phyloP scores from a whole-genome alignment of 2,329 filamentous ascomycete species.

The Claviceps africana region DNA sequence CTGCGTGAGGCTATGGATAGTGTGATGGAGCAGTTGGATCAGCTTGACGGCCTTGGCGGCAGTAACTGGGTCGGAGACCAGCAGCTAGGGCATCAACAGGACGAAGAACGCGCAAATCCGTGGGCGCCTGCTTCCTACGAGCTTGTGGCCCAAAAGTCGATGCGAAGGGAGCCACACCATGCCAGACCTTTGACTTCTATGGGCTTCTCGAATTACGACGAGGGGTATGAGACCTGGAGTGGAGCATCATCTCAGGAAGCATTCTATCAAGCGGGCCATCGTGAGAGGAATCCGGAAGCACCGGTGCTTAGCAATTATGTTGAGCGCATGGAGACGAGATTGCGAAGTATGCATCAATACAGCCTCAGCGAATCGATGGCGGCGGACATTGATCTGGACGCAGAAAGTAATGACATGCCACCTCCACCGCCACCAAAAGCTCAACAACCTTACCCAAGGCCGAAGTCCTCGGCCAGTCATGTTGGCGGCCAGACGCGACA shows the following conservation, averaged over 20 bases:
- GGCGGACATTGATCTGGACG: constrained; percentile 6
- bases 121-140: constrained; percentile 89
- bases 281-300: constrained; percentile 38
- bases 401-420: constrained; percentile 34
- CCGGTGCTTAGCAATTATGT: constrained; percentile 77
- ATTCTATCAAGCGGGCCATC: constrained; percentile 25
- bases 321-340: constrained; percentile 75
- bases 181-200: constrained; percentile 54
- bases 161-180: constrained; percentile 13
- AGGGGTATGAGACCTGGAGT: constrained; percentile 46
- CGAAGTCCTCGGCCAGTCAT: constrained; percentile 44
- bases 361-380: constrained; percentile 24
- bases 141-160: constrained; percentile 25
- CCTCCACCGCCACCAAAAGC: constrained; percentile 51
- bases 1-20: constrained; percentile 93
- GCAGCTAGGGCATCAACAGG: constrained; percentile 25
- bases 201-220: constrained; percentile 49
- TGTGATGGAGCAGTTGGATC: constrained; percentile 87
- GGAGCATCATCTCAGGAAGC: constrained; percentile 37
- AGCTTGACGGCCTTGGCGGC: constrained; percentile 45
- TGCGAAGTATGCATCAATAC: constrained; percentile 56
- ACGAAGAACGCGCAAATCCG: constrained; percentile 46
- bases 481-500: constrained; percentile 27
- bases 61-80: constrained; percentile 38
- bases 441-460: constrained; percentile 33